These are phyloP conservation scores for Coprinopsis sp. DNA, from an alignment of 768 basidiomycete species.

Conservation along the genomic window DNA sequence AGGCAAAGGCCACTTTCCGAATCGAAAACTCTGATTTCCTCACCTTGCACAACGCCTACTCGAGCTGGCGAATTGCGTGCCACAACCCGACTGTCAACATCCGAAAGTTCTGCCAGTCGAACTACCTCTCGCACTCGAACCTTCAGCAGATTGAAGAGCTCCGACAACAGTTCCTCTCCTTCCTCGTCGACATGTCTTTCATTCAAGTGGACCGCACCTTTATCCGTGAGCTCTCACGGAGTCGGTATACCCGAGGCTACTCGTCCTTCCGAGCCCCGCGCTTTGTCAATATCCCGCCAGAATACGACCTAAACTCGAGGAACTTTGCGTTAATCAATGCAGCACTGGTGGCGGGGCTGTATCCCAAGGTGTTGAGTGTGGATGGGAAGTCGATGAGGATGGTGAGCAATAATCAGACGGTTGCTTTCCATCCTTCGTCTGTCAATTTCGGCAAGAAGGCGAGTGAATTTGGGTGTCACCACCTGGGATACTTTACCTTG, in stretches of 20 bases:
- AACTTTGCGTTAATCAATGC: constrained; percentile 71
- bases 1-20: constrained; percentile 76
- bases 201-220: constrained; percentile 64
- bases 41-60: constrained; percentile 87
- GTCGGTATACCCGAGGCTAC: constrained; percentile 41
- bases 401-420: constrained; percentile 73
- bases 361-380: constrained; percentile 83
- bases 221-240: constrained; percentile 68
- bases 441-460: constrained; percentile 76
- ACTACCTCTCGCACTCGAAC: constrained; percentile 67
- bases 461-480: constrained; percentile 66
- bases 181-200: constrained; percentile 85
- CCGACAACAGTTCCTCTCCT: constrained; percentile 84
- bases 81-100: constrained; percentile 51
- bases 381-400: constrained; percentile 65
- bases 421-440: constrained; percentile 85
- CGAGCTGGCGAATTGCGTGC: constrained; percentile 78
- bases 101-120: constrained; percentile 72
- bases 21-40: constrained; percentile 91
- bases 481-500: constrained; percentile 82
- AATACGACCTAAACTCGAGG: constrained; percentile 62
- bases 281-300: constrained; percentile 70
- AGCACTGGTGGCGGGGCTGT: constrained; percentile 80
- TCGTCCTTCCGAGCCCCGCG: no score
- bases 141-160: constrained; percentile 95